Base-by-base conservation (phyloP, 2,329 filamentous ascomycete genomes). In the Lithohypha guttulata region DNA sequence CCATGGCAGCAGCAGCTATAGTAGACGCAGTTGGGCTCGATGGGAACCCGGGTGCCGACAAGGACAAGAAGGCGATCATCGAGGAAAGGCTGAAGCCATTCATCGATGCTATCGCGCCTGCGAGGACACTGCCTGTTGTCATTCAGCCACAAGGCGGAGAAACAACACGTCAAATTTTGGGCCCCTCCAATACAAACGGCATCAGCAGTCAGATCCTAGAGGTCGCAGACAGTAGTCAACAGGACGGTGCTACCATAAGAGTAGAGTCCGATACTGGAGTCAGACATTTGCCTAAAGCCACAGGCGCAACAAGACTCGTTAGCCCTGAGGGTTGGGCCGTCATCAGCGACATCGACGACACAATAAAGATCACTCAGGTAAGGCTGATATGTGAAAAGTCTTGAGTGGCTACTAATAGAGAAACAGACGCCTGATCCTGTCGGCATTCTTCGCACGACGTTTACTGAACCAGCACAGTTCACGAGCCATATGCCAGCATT, bases 281-380 rank as follows among this genome's bases (percentile, higher is more conserved):
- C 3, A 68, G 73, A 0, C 49, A 58, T 14, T 70, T 71, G 1
- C 47, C 70, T 1, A 65, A 69, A 28, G 76, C 79, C 1, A 53
- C 75, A 27, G 78, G 82, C 69, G 72, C 73, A 44, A 93, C 84
- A 0, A 71, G 77, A 13, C 86, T 82, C 53, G 82, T 83, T 0
- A 77, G 75, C 13, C 74, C 80, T 0, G 75, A 81, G 33, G 87
- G 89, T 6, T 95, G 86, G 86, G 76, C 75, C 9, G 64, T 96
- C 9, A 78, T 95, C 47, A 89, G 82, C 26, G 89, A 96, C 53
- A 75, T 96, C 49, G 91, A 96, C 55, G 89, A 96, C 60, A 94
- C 87, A 0, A 93, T 96, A 66, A 95, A 96, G 61, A 36, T 42
- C 18, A 40, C 37, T 13, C 26, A 30, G 27, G 35, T 39, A 30